Conservation (phyloP, 768 basidiomycete species). For the Suillus variegatus region DNA sequence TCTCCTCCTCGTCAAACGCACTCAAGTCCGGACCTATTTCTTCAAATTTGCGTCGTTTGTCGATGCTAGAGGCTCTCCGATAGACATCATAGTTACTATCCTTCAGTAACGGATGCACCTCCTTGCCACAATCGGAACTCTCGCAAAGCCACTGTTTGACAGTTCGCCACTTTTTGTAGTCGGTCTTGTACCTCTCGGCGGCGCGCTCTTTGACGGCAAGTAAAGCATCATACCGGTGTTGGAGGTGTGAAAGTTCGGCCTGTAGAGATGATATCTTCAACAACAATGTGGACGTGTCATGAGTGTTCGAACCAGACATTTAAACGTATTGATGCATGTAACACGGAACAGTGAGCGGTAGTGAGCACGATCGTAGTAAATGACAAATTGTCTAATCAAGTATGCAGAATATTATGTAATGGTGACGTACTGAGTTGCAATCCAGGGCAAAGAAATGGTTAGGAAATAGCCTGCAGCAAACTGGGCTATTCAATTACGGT, state of each 20-base stretch:
- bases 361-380: no score
- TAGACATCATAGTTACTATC: slow-evolving; percentile 30
- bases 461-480: no score
- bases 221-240: slow-evolving; percentile 47
- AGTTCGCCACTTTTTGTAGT: slow-evolving; percentile 55
- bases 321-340: no score
- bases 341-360: no score
- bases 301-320: background rate
- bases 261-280: slow-evolving; percentile 20
- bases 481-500: no score
- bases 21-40: slow-evolving; percentile 18
- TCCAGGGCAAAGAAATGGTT: no score
- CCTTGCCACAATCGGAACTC: slow-evolving; percentile 33
- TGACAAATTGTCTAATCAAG: no score
- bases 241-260: slow-evolving; percentile 36
- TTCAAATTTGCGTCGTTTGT: slow-evolving; percentile 30
- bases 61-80: slow-evolving; percentile 22
- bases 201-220: slow-evolving; percentile 44
- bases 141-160: slow-evolving; percentile 46
- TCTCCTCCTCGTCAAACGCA: slow-evolving; percentile 9
- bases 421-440: no score
- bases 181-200: slow-evolving; percentile 46
- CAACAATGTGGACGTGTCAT: slow-evolving; percentile 1
- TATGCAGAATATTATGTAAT: no score
- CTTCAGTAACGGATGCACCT: slow-evolving; percentile 28